These are phyloP conservation scores for Saccharomyces mikatae DNA, from an alignment of 805 yeast species.

Conservation along the genomic window DNA sequence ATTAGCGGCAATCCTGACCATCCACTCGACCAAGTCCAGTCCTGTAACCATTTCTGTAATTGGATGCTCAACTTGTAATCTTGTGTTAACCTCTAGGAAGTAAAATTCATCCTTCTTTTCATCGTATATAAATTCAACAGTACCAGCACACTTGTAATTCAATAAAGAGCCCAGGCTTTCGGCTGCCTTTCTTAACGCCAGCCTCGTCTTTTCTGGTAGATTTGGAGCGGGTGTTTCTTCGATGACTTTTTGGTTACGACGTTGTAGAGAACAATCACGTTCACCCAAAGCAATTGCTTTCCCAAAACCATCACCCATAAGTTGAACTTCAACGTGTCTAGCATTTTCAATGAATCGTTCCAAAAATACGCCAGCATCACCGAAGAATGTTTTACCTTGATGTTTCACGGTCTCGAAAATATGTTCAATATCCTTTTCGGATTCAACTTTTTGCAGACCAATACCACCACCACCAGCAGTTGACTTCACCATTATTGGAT, in stretches of 20 bases:
- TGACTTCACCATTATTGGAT: slow-evolving; percentile 92
- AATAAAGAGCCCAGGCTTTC: slow-evolving; percentile 73
- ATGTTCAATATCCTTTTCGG: slow-evolving; percentile 67
- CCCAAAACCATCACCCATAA: slow-evolving; percentile 94
- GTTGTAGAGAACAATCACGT: slow-evolving; percentile 94
- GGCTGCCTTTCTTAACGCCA: slow-evolving; percentile 70
- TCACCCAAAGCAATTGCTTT: slow-evolving; percentile 91
- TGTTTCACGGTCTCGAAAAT: slow-evolving; percentile 88
- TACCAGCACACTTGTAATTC: slow-evolving; percentile 94
- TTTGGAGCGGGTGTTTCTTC: slow-evolving; percentile 98
- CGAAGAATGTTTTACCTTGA: slow-evolving; percentile 88
- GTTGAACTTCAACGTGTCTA: slow-evolving; percentile 93
- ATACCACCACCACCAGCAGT: slow-evolving; percentile 99
- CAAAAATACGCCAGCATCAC: slow-evolving; percentile 90
- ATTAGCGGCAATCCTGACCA: slow-evolving; percentile 87
- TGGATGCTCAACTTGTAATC: slow-evolving; percentile 97
- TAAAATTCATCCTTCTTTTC: slow-evolving; percentile 80
- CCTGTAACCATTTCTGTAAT: slow-evolving; percentile 95
- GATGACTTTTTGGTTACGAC: slow-evolving; percentile 92
- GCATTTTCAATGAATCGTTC: slow-evolving; percentile 93
- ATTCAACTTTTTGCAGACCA: slow-evolving; percentile 89
- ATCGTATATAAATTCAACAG: slow-evolving; percentile 92
- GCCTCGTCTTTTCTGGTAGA: slow-evolving; percentile 71
- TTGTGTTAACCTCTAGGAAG: slow-evolving; percentile 91
- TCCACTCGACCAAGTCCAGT: slow-evolving; percentile 92